phyloP scores from a whole-genome alignment of 2,329 filamentous ascomycete species.

The Didymosphaeria variabile region DNA sequence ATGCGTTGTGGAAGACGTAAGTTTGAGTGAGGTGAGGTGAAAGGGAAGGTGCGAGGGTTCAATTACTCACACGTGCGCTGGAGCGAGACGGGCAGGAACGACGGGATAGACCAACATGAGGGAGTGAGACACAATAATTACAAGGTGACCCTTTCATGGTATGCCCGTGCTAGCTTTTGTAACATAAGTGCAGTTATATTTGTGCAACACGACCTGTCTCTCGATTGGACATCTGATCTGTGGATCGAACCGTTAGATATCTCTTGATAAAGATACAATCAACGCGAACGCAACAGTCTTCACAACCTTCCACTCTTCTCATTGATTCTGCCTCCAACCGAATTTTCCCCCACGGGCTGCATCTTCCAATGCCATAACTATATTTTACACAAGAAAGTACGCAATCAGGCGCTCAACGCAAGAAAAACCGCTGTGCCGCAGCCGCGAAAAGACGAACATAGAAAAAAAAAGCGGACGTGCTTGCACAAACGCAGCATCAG shows the following conservation, averaged over 20 bases:
- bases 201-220: too few relatives aligned
- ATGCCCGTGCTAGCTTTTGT: too few relatives aligned
- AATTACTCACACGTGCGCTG: not conserved
- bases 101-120: not conserved
- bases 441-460: too few relatives aligned
- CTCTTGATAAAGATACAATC: too few relatives aligned
- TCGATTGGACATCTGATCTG: too few relatives aligned
- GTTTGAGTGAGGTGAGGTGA: not conserved
- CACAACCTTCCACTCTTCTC: not conserved
- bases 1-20: not conserved
- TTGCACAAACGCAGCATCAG: not conserved
- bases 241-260: too few relatives aligned
- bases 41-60: not conserved
- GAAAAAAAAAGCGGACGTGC: not conserved
- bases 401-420: too few relatives aligned
- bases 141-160: too few relatives aligned
- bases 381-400: slow-evolving; percentile 3
- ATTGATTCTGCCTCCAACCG: not conserved
- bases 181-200: too few relatives aligned
- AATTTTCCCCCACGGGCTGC: not conserved
- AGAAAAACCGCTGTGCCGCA: too few relatives aligned
- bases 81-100: slow-evolving; percentile 2
- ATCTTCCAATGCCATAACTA: not conserved
- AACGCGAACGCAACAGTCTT: not conserved
- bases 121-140: too few relatives aligned